phyloP scores from a whole-genome alignment of 1,284 basidiomycete species.

The Melampsora larici-populina region DNA sequence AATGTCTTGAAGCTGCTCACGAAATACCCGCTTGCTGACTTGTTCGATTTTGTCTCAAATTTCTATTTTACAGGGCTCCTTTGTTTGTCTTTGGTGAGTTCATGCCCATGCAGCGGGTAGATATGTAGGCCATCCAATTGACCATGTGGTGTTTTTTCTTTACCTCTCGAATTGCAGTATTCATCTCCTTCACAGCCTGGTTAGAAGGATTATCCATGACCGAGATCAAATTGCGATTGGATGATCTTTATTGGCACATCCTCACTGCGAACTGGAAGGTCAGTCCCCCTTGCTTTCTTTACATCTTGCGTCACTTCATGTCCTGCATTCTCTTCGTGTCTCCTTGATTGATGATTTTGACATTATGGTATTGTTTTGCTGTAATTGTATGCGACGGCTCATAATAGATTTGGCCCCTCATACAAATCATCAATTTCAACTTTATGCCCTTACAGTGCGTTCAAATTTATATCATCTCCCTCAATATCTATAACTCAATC shows the following conservation, averaged over 20 bases:
- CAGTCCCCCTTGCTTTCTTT: neutral
- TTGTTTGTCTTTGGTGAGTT: conserved; percentile 24
- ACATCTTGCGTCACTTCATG: no score
- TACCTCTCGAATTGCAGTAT: neutral
- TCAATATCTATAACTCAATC: neutral
- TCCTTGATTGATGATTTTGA: no score
- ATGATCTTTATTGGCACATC: conserved; percentile 19
- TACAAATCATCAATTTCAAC: conserved; percentile 34
- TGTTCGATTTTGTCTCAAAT: neutral
- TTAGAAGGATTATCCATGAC: conserved; percentile 26
- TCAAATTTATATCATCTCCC: neutral
- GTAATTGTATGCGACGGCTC: neutral
- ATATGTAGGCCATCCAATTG: no score
- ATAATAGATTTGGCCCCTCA: conserved; percentile 31
- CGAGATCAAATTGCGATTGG: conserved; percentile 23
- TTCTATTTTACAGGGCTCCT: conserved; percentile 19
- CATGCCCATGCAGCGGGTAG: no score
- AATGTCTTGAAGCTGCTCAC: neutral
- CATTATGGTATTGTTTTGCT: neutral
- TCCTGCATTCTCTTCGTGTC: no score
- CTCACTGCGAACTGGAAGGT: conserved; percentile 35
- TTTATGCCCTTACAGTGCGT: conserved; percentile 37
- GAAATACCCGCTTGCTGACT: neutral
- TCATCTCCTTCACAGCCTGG: conserved; percentile 28
- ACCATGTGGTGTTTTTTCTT: neutral